Evolutionary conservation across 2,329 filamentous ascomycete genomes (phyloP), one percentile per base, ranked within the genome.

Genomic region (Paraphoma chrysanthemicola): DNA sequence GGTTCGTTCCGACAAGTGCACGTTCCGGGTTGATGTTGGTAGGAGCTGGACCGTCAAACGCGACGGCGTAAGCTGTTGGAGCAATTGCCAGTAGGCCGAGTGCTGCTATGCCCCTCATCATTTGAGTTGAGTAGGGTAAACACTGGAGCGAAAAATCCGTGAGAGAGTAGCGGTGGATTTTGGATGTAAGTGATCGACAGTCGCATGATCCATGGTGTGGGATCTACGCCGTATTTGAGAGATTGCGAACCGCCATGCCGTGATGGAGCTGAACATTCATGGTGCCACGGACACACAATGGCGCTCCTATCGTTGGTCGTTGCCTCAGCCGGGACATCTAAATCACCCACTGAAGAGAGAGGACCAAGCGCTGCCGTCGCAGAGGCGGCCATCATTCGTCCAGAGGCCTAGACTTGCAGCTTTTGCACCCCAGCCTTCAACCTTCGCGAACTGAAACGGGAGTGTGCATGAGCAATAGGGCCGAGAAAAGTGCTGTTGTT

Each of bases 11-110:
- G 17, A 53, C 51, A 2, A 59, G 23, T 30, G 47, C 63, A 42
- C 58, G 56, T 11, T 62, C 41, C 36, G 57, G 54, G 14, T 44
- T 55, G 7, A 36, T 43, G 4, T 31, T 48, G 6, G 67, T 73
- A n/a, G 66, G 63, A 31, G 53, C 50, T 36, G 68, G 64, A 2
- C 60, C 64, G 5, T 52, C 60, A 53, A 72, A 73, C 10, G 63
- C 64, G 16, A 69, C 43, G 31, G 60, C 62, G 45, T 57, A 54
- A 7, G 46, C 64, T 4, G 44, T 48, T 12, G 68, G 64, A 11
- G 70, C 42, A 4, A 56, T 56, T 48, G 63, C 60, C 31, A 62
- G 39, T 1, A 56, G 45, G 59, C 56, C 50, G 48, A 66, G 7
- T 10, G 68, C 16, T 28, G 23, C 38, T 16, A 30, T 51, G 36